Percentiles rank a stretch among this genome's conserved stretches.
Conservation (phyloP, 73 alveolate species). For the Symbiodinium pilosum region DNA sequence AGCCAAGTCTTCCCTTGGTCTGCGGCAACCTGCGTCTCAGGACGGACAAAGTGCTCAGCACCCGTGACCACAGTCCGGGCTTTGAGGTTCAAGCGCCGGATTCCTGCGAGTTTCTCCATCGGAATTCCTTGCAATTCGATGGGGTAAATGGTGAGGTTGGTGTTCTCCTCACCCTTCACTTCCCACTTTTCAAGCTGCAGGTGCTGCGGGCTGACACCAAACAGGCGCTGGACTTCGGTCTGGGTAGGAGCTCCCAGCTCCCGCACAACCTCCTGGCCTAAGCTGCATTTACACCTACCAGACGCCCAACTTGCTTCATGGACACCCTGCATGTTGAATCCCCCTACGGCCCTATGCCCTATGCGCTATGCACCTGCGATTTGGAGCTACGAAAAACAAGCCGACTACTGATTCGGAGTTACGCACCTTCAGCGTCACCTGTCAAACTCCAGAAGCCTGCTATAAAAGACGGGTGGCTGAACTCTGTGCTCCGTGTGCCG, state of each 20-base stretch:
- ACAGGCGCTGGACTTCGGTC: neutral
- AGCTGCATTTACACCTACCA: neutral
- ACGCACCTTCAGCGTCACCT: too few species aligned
- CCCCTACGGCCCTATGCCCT: too few species aligned
- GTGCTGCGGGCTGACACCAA: neutral
- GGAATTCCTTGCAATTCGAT: neutral
- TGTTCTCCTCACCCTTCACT: neutral
- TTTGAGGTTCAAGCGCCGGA: neutral
- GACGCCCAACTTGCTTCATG: neutral
- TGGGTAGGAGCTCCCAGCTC: neutral
- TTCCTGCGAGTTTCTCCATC: neutral
- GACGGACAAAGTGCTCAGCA: neutral
- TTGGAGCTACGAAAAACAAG: too few species aligned
- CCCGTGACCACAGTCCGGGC: neutral
- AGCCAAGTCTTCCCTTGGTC: neutral
- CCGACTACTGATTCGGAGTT: too few species aligned
- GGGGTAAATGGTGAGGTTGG: neutral
- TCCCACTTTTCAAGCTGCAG: neutral
- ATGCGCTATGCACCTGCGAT: too few species aligned
- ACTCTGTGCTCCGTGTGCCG: neutral
- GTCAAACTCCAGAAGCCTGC: too few species aligned
- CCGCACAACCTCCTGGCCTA: neutral
- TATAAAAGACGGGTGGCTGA: too few species aligned
- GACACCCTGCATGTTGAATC: neutral
- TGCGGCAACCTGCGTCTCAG: neutral